phyloP scores from a whole-genome alignment of 768 basidiomycete species.

The Tulasnella sp. region DNA sequence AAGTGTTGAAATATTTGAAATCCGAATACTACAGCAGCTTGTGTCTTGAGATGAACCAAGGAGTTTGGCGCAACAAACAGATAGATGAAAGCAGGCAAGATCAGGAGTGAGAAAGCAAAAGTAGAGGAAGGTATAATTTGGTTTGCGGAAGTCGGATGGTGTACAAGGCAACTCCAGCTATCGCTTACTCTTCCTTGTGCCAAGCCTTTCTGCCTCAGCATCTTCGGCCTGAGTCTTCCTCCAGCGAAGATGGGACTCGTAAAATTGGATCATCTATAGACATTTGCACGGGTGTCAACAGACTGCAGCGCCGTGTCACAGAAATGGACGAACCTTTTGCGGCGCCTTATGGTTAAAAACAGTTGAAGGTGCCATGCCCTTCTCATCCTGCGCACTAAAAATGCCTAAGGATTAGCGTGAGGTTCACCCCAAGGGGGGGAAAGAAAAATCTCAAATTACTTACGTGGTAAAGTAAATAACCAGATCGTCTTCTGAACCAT shows the following conservation, averaged over 20 bases:
- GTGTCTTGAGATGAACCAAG: neutral
- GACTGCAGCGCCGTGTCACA: neutral
- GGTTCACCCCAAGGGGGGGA: neutral
- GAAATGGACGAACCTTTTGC: neutral
- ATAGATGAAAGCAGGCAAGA: too few relatives aligned
- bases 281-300: neutral
- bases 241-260: slow-evolving; percentile 18
- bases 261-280: slow-evolving; percentile 16
- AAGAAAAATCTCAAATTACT: neutral
- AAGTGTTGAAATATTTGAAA: neutral
- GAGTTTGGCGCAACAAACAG: too few relatives aligned
- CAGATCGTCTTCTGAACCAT: neutral
- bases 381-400: neutral
- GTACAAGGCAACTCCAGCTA: too few relatives aligned
- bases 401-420: neutral
- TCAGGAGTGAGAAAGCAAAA: neutral
- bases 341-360: neutral
- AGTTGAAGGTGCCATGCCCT: neutral
- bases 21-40: neutral
- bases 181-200: neutral
- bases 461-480: slow-evolving; percentile 11
- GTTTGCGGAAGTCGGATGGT: too few relatives aligned
- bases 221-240: neutral
- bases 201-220: neutral
- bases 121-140: neutral